Evolutionary conservation across 495 filamentous ascomycete species (phyloP).

Genomic region (Rusavskia elegans): DNA sequence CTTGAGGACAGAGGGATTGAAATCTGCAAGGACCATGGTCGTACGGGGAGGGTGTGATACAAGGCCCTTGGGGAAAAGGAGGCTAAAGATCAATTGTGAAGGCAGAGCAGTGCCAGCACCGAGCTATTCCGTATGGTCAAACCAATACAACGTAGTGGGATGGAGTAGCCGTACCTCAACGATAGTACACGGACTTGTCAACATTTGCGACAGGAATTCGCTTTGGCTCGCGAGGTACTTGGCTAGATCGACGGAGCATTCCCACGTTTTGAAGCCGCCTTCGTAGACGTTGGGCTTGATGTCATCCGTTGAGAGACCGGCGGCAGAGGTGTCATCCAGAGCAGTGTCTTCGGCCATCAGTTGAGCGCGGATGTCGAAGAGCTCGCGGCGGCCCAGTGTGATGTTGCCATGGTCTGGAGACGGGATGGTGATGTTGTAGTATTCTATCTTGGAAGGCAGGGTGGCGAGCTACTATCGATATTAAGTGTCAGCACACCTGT

Average conservation of each 20-base stretch:
- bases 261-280: conserved; percentile 98
- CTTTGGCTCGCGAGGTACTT: conserved; percentile 33
- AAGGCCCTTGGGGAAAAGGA: conserved; percentile 30
- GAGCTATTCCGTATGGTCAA: conserved; percentile 36
- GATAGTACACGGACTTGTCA: not conserved
- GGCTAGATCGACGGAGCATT: conserved; percentile 80
- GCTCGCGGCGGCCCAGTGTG: conserved; percentile 63
- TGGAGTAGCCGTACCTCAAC: conserved; percentile 49
- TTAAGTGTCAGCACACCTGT: not conserved
- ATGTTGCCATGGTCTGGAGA: conserved; percentile 30
- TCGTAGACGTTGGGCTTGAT: conserved; percentile 86
- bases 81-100: conserved; percentile 58
- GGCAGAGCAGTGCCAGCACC: conserved; percentile 87
- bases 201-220: not conserved
- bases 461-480: conserved; percentile 33
- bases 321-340: conserved; percentile 13
- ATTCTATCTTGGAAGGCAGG: conserved; percentile 68
- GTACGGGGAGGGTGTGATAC: conserved; percentile 15
- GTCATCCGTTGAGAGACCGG: conserved; percentile 33
- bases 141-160: not conserved
- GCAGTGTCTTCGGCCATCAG: conserved; percentile 73
- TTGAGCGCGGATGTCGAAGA: conserved; percentile 88
- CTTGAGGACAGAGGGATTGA: conserved; percentile 71
- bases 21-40: conserved; percentile 68
- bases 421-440: conserved; percentile 41